phyloP scores from a whole-genome alignment of 23 red algal species.

The Gracilaria caudata region DNA sequence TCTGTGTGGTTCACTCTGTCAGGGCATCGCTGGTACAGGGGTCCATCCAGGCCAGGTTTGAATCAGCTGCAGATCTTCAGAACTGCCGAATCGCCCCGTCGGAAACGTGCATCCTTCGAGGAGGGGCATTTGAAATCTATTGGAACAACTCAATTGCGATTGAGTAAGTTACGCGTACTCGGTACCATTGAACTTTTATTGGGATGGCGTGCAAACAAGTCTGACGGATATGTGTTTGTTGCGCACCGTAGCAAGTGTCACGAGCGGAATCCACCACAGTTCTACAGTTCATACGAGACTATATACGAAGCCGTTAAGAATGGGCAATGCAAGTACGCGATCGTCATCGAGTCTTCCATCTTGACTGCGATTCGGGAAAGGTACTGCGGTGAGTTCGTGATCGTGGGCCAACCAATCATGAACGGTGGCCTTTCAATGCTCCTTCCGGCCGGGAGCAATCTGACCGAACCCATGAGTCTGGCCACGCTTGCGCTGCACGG shows the following conservation, averaged over 20 bases:
- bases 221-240: no score
- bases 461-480: neutral
- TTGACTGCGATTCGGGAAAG: neutral
- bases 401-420: neutral
- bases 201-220: no score
- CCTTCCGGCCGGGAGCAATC: neutral
- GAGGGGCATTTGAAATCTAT: constrained; percentile 30
- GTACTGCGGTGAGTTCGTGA: neutral
- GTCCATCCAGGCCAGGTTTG: neutral
- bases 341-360: neutral
- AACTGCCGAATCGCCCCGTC: constrained; percentile 3
- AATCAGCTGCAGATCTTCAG: constrained; percentile 13
- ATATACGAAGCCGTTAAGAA: neutral
- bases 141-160: constrained; percentile 18
- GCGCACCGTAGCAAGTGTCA: neutral
- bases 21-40: no score
- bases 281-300: neutral
- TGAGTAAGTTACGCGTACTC: neutral
- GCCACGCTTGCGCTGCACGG: neutral
- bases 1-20: no score
- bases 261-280: neutral
- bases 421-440: neutral
- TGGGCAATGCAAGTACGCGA: neutral
- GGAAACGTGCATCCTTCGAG: constrained; percentile 29
- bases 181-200: no score